Evolutionary conservation across 2,329 filamentous ascomycete genomes (phyloP), one percentile per base, ranked within the genome.

Genomic region (Ilyonectria destructans): DNA sequence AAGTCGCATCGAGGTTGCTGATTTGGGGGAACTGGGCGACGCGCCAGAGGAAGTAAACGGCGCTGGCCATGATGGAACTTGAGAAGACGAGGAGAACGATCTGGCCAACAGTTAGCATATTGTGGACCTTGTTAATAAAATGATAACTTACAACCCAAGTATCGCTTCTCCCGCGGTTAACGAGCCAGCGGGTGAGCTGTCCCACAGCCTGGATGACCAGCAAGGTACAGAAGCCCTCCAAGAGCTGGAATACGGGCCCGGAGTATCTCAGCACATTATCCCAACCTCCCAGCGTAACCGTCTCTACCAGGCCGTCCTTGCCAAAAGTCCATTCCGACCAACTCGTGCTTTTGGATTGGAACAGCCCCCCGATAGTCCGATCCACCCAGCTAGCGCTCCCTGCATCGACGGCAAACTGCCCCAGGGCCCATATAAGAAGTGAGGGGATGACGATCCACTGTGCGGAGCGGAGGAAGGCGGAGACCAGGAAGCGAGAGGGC

Each of bases 221-320:
- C 75, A 99, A 84, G 78, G 94, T 98, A 85, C 96, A 98, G 83
- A 99, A 99, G 7, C 96, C 96, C 82, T 99, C 96, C 59, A 93
- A 90, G 9, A 99, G 86, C 83, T 99, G 96, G 84, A 98, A 99
- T 58, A 97, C 88, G 0, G 96, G 96, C 4, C 94, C 97, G 37
- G 95, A 97, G 85, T 97, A 98, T 78, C 92, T 89, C 81, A 99
- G 83, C 57, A 94, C 85, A 79, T 92, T 95, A 79, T 98, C 95
- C 96, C 96, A 99, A 60, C 89, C 89, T 33, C 95, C 95, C 70
- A 98, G 89, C 23, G 93, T 92, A 68, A 93, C 84, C 37, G 89
- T 92, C 84, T 98, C 94, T 29, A 97, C 80, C 66, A 98, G 80
- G 2, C 95, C 95, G 67, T 93, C 91, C 69, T 90, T 89, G n/a